Evolutionary conservation across 139 green algal genomes (phyloP), one percentile per base, ranked within the genome.

Genomic region (Tetradesmus obliquus): DNA sequence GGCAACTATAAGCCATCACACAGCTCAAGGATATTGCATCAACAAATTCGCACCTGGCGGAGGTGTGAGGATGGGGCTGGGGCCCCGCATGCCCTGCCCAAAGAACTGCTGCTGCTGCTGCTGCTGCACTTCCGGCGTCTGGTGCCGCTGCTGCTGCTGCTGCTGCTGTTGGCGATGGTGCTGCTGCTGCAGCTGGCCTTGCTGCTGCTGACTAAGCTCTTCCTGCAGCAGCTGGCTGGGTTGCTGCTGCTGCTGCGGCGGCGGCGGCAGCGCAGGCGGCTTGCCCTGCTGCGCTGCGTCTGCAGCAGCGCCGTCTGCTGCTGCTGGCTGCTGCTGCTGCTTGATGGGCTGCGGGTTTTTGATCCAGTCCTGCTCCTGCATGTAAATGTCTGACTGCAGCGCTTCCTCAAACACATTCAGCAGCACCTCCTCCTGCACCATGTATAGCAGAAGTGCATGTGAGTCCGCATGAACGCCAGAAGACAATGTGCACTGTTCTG

Each of bases 351-450:
- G 54, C 19, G 53, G 87, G 32, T 82, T 57, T 8, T 54, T 82
- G 57, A 53, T 72, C 53, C 55, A 76, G 55, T 55, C n/a, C 53
- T 82, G 85, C 85, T 82, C 53, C 66, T 89, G 85, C 9, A 15
- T 22, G 57, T 90, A 90, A 3, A 90, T 69, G 24, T 58, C 20
- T 19, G 32, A 10, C 86, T 84, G 45, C 69, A 90, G 69, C 22
- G 86, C 86, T 19, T 90, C 86, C 32, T 69, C 69, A 74, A 90
- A 90, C 69, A 90, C 86, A 22, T 32, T 45, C 53, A 90, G 86
- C 20, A 90, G 71, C 45, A 54, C 24, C 71, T 90, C 86, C 51
- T 84, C 71, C 86, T 90, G 71, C 86, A 72, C 17, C 20, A 32
- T n/a, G 17, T 5, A 32, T n/a, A n/a, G 72, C 72, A 81, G 72